Conservation (phyloP, 2,329 filamentous ascomycete species). For the Verticillium albo-atrum region DNA sequence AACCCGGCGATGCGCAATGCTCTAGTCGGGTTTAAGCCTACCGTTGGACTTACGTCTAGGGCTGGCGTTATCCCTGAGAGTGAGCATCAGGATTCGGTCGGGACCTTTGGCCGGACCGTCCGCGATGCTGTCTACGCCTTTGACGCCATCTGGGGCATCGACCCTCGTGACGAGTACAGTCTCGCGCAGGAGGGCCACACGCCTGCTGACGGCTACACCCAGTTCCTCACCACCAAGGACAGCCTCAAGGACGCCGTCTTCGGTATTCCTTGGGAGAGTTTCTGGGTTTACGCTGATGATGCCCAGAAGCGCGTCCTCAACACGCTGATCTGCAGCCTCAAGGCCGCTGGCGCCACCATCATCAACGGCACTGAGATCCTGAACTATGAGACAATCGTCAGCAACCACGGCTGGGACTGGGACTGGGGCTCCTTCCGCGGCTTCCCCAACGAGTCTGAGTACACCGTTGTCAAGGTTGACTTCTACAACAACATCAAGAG, state of each 20-base stretch:
- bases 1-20: constrained; percentile 66
- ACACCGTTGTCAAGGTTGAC: constrained; percentile 67
- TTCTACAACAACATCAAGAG: constrained; percentile 59
- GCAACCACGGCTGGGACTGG: constrained; percentile 69
- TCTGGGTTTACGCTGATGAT: constrained; percentile 59
- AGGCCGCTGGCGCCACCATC: constrained; percentile 59
- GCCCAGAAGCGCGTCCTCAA: constrained; percentile 52
- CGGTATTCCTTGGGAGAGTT: constrained; percentile 66
- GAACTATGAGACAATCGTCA: constrained; percentile 56
- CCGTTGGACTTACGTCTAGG: constrained; percentile 66
- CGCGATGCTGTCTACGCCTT: constrained; percentile 63
- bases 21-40: constrained; percentile 72
- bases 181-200: constrained; percentile 49
- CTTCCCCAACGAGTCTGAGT: constrained; percentile 68
- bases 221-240: constrained; percentile 48
- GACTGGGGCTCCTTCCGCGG: constrained; percentile 58
- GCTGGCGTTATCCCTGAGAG: constrained; percentile 59
- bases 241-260: constrained; percentile 60
- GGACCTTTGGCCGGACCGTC: constrained; percentile 63
- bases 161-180: constrained; percentile 63
- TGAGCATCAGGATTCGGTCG: constrained; percentile 65
- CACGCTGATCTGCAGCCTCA: constrained; percentile 46
- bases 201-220: constrained; percentile 50
- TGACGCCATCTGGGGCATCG: constrained; percentile 63
- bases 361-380: constrained; percentile 68